Percentiles rank a stretch among this genome's conserved stretches.
These are phyloP conservation scores for Flagelloscypha sp. DNA, from an alignment of 768 basidiomycete species.

Conservation along the genomic window DNA sequence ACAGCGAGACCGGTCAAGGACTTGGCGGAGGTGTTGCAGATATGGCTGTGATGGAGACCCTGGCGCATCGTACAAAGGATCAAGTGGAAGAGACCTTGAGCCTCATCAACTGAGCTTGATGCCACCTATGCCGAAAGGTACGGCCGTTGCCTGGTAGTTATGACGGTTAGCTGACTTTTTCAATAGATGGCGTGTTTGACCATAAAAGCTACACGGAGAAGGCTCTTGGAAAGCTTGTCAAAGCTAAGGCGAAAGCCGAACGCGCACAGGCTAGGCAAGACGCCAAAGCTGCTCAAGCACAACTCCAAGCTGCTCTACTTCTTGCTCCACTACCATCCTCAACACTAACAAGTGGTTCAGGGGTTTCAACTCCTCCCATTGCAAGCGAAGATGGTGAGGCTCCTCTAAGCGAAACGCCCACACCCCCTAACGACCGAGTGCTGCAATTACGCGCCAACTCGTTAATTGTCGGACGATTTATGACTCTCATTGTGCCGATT, in stretches of 20 bases:
- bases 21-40: conserved; percentile 85
- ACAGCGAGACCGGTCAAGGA: conserved; percentile 59
- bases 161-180: conserved; percentile 7
- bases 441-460: conserved; percentile 70
- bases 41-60: conserved; percentile 96
- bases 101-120: conserved; percentile 84
- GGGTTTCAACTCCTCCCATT: conserved; percentile 10
- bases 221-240: conserved; percentile 62
- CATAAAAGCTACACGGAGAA: conserved; percentile 87
- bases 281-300: conserved; percentile 20
- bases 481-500: conserved; percentile 85
- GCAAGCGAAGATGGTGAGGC: conserved; percentile 31
- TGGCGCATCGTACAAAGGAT: conserved; percentile 94
- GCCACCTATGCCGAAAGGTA: conserved; percentile 89
- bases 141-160: conserved; percentile 9
- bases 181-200: conserved; percentile 89
- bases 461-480: conserved; percentile 74
- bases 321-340: conserved; percentile 17
- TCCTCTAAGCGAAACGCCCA: conserved; percentile 20
- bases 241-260: conserved; percentile 79
- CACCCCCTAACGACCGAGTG: conserved; percentile 47
- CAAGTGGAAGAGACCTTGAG: conserved; percentile 92
- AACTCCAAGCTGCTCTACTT: conserved; percentile 18
- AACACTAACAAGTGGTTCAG: conserved; percentile 15
- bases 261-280: conserved; percentile 62